phyloP scores from a whole-genome alignment of 331 rosid species.

The Acacia concinna region DNA sequence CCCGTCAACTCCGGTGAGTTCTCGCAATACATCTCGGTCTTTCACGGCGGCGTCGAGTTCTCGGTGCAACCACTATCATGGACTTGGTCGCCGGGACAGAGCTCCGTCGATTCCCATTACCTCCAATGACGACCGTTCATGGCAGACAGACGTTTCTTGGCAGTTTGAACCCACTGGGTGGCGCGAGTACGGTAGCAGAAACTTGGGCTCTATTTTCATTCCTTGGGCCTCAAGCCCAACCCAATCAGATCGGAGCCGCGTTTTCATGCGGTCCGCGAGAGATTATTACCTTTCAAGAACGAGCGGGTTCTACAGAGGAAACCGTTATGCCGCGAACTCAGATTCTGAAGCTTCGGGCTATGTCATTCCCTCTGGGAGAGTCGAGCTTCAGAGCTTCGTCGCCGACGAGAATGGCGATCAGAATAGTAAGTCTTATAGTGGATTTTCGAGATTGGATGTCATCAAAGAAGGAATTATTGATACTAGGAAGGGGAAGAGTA shows the following conservation, averaged over 20 bases:
- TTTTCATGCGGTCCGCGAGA: slow-evolving; percentile 55
- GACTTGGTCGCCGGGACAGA: neutral
- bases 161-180: slow-evolving; percentile 65
- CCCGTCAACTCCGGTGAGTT: slow-evolving; percentile 39
- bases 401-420: slow-evolving; percentile 44
- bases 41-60: slow-evolving; percentile 52
- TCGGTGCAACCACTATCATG: neutral
- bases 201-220: slow-evolving; percentile 56
- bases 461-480: slow-evolving; percentile 27
- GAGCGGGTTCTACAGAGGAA: slow-evolving; percentile 13
- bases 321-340: slow-evolving; percentile 16
- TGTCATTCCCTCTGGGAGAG: slow-evolving; percentile 44
- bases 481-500: slow-evolving; percentile 20
- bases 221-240: slow-evolving; percentile 56
- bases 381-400: slow-evolving; percentile 75
- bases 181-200: slow-evolving; percentile 39
- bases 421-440: neutral
- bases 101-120: slow-evolving; percentile 60
- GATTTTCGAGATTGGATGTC: slow-evolving; percentile 33
- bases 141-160: slow-evolving; percentile 88
- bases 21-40: slow-evolving; percentile 46
- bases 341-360: slow-evolving; percentile 36
- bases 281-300: slow-evolving; percentile 68
- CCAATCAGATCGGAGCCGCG: slow-evolving; percentile 30
- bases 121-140: slow-evolving; percentile 62